Evolutionary conservation across 2,329 filamentous ascomycete genomes (phyloP), one percentile per base, ranked within the genome.

Genomic region (Microdochium paspali): DNA sequence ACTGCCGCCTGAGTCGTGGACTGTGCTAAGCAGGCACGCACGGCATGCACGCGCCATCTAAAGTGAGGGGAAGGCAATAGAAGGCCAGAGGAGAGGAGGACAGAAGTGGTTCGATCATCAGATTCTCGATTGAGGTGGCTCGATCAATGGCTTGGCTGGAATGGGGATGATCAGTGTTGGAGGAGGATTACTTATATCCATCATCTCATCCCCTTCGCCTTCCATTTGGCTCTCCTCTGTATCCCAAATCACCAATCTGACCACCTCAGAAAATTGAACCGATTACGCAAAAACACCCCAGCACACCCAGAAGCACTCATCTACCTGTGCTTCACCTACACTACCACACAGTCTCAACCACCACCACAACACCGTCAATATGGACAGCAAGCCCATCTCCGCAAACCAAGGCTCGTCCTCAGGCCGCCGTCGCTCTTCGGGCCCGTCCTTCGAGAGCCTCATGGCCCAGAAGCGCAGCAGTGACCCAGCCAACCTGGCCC

Each of bases 381-480:
- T 40, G 35, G 35, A 40, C 18, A 40, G 23, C 35, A 40, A 40
- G 35, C 12, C 10, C 26, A 30, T 15, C 31, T 35, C 35, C 18
- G 18, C 15, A n/a, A 24, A 44, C 12, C 42, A 44, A 13, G 6
- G 4, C 12, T 10, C 42, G 13, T 44, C 23, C n/a, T 7, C 10
- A 12, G 21, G 18, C 23, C 23, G 23, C 42, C 42, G 24, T 0
- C 48, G 72, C 68, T 71, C 70, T 56, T 75, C 72, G 7, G 64
- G 69, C 44, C 68, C 71, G 44, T 64, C 74, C 55, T 81, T 79
- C 59, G 70, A 76, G 4, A 64, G 69, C 12, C 70, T 81, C 2
- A 65, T 70, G 44, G 68, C 71, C 51, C 70, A 74, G 48, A 79
- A 78, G 62, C 71, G 74, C 45, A 58, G 62, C 20, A 64, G 63